Evolutionary conservation across 1,139 yeast species (phyloP), one percentile per base, ranked within the genome.

Genomic region (Taiozyma onychis): DNA sequence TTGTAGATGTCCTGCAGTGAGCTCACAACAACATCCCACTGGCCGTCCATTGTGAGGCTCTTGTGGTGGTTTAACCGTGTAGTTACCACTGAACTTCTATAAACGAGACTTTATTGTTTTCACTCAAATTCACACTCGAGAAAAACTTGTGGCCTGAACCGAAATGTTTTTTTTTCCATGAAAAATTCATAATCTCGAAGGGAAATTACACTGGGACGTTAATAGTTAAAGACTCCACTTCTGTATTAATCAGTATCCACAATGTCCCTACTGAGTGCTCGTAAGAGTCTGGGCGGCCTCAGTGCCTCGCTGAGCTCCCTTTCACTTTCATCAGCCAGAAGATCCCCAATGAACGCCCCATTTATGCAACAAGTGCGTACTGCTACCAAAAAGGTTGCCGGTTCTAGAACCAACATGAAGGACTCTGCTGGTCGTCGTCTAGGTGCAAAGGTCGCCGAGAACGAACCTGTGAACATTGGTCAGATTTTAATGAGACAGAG

Each of bases 361-460:
- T 51, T 28, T 46, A 46, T 41, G 13, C 41, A 18, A 37, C 88
- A 81, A 61, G 78, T 88, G 22, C 91, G 99, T 76, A 82, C 83
- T 35, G 97, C 99, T 34, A 90, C 97, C 37, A 93, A 93, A 70
- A 85, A 83, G 65, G 97, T 95, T 6, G 89, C 96, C 18, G 97
- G 98, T 59, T 90, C 97, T 32, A 87, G 83, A 70, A 88, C 97
- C 44, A 88, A 87, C 59, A 91, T 88, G 80, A 86, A 88, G 67
- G 97, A 91, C 69, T 91, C 99, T 22, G 91, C 93, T 4, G 99
- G 99, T 74, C 83, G 96, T 70, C 77, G 98, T 65, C 74, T 93
- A 50, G 99, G 99, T 34, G 88, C 95, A 39, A 93, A 93, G 71
- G 87, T 78, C 48, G 80, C 85, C 56, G 97, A 91, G 56, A 75